These are phyloP conservation scores for Raffaelea arxii DNA, from an alignment of 2,329 filamentous ascomycete genomes.

Conservation along the genomic window DNA sequence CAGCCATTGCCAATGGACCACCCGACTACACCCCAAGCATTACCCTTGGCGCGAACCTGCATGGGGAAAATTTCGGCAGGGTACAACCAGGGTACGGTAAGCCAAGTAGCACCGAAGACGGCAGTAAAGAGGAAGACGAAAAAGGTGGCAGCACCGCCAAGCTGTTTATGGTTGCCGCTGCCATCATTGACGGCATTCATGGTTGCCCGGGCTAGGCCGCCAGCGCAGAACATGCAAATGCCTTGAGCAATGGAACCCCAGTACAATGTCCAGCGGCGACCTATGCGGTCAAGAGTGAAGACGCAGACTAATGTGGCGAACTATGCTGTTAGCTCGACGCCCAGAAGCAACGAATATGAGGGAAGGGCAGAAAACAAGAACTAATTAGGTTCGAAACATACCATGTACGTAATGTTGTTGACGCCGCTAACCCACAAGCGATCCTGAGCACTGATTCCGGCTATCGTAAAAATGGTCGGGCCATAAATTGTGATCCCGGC, in stretches of 20 bases:
- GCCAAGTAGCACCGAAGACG: slow-evolving; percentile 55
- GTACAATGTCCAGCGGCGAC: slow-evolving; percentile 58
- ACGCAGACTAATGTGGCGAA: slow-evolving; percentile 15
- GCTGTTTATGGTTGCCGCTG: slow-evolving; percentile 33
- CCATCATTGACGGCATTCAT: slow-evolving; percentile 26
- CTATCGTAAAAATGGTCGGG: slow-evolving; percentile 53
- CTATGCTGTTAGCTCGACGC: too few relatives aligned
- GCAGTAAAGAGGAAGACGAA: slow-evolving; percentile 63
- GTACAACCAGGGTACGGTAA: slow-evolving; percentile 52
- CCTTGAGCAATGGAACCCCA: slow-evolving; percentile 57
- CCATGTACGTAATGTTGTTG: slow-evolving; percentile 26
- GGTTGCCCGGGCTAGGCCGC: slow-evolving; percentile 46
- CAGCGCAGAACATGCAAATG: slow-evolving; percentile 58
- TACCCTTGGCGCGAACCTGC: slow-evolving; percentile 61
- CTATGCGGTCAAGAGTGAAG: slow-evolving; percentile 31
- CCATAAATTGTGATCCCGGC: slow-evolving; percentile 56
- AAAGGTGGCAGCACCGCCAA: slow-evolving; percentile 55
- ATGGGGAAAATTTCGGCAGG: slow-evolving; percentile 67
- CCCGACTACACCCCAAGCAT: slow-evolving; percentile 66
- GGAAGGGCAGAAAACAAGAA: too few relatives aligned
- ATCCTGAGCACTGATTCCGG: slow-evolving; percentile 52
- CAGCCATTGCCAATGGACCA: slow-evolving; percentile 60
- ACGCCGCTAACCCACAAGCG: slow-evolving; percentile 45
- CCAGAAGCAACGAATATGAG: too few relatives aligned
- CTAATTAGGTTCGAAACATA: too few relatives aligned